Conservation (phyloP, 768 basidiomycete genomes). For the Tricholoma hemisulphureum region DNA sequence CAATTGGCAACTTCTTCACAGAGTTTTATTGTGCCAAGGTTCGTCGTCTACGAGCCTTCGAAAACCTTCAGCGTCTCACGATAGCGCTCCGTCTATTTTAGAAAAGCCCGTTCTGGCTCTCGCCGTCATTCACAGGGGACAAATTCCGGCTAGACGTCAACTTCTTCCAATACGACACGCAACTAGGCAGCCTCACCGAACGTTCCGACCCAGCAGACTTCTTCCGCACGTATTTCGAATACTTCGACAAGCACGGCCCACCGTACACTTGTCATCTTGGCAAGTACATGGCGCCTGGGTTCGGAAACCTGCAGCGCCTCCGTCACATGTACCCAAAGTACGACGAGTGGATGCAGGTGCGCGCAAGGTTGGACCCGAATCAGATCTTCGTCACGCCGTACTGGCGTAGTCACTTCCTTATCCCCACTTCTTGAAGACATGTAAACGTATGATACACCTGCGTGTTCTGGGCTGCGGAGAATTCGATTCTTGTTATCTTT, state of each 20-base stretch:
- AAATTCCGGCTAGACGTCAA: conserved; percentile 2
- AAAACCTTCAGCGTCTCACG: background rate
- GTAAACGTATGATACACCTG: too few species aligned
- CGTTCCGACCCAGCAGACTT: conserved; percentile 4
- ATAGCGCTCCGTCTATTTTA: background rate
- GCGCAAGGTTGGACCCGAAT: conserved; percentile 1
- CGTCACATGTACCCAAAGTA: conserved; percentile 1
- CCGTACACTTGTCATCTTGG: conserved; percentile 5
- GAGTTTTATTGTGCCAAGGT: background rate
- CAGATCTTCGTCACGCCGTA: conserved; percentile 6
- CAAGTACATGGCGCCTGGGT: conserved; percentile 3
- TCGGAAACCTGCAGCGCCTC: background rate
- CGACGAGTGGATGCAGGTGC: conserved; percentile 5
- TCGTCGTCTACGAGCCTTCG: background rate
- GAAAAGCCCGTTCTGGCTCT: conserved; percentile 7
- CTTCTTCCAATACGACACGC: conserved; percentile 5
- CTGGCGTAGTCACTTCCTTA: conserved; percentile 5
- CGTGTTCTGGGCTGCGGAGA: too few species aligned
- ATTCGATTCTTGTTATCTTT: too few species aligned
- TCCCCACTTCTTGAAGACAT: background rate
- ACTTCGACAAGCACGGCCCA: background rate
- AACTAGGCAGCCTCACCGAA: background rate
- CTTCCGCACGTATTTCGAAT: conserved; percentile 2
- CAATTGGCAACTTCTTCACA: background rate
- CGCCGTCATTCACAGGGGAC: background rate